These are phyloP conservation scores for Emiliania huxleyi DNA, from an alignment of 78 protist genomes.

Conservation along the genomic window DNA sequence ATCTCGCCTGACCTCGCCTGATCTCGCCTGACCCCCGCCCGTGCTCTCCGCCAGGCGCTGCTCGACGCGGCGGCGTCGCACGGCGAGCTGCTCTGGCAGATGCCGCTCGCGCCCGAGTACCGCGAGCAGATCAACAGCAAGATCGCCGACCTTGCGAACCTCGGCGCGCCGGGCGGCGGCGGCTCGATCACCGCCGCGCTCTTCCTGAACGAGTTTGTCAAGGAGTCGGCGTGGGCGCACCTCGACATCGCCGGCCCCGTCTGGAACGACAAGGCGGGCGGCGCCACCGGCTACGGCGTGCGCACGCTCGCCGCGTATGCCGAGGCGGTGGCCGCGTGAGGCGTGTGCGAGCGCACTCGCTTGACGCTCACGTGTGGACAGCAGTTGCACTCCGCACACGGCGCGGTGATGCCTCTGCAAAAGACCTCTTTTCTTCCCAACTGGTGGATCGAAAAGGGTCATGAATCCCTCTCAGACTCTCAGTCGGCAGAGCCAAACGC, in stretches of 20 bases:
- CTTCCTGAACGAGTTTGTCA: slow-evolving; percentile 51
- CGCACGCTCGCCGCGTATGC: slow-evolving; percentile 32
- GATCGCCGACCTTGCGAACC: slow-evolving; percentile 39
- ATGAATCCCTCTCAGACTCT: no score
- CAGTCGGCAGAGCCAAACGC: no score
- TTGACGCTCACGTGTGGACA: no score
- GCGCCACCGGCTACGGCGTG: slow-evolving; percentile 51
- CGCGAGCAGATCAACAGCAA: not conserved
- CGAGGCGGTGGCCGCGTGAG: no score
- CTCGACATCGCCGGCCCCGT: slow-evolving; percentile 55
- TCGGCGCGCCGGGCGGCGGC: slow-evolving; percentile 21
- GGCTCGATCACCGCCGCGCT: slow-evolving; percentile 57
- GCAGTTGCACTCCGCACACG: no score
- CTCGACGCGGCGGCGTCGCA: not conserved
- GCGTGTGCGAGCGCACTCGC: no score
- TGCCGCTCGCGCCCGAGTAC: slow-evolving; percentile 34
- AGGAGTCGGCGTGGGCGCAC: slow-evolving; percentile 41
- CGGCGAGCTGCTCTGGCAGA: slow-evolving; percentile 44
- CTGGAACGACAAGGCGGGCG: slow-evolving; percentile 36
- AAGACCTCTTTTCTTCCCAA: no score
- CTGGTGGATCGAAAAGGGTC: no score
- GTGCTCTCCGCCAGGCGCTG: no score
- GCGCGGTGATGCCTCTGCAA: no score
- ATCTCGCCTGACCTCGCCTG: no score
- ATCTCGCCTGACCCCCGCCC: no score